Conservation (phyloP, 2,329 filamentous ascomycete species). For the Scedosporium aurantiacum region DNA sequence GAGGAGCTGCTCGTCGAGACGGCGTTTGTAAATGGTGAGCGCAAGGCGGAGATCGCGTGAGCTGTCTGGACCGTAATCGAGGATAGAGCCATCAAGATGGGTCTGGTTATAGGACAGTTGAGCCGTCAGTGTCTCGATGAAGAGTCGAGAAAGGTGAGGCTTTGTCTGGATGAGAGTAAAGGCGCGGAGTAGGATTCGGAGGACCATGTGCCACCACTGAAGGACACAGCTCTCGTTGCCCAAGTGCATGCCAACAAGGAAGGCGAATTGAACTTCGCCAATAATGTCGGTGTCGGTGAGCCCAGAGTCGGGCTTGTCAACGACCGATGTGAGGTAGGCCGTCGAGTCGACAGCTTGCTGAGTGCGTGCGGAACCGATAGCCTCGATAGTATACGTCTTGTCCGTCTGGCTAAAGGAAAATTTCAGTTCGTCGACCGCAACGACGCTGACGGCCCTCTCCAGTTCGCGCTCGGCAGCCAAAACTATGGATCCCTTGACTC, state of each 20-base stretch:
- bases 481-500: conserved; percentile 30
- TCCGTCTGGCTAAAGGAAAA: conserved; percentile 35
- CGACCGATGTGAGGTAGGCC: conserved; percentile 29
- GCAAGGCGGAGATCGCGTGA: conserved; percentile 29
- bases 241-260: conserved; percentile 44
- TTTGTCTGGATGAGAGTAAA: conserved; percentile 29
- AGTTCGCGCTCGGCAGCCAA: conserved; percentile 28
- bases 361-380: conserved; percentile 26
- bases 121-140: conserved; percentile 40
- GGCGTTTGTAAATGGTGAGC: conserved; percentile 43
- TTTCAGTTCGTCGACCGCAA: conserved; percentile 26
- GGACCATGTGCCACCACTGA: conserved; percentile 49
- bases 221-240: conserved; percentile 49
- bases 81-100: conserved; percentile 34
- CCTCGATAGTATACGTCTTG: conserved; percentile 29
- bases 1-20: conserved; percentile 35
- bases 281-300: conserved; percentile 32
- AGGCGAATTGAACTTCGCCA: conserved; percentile 51
- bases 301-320: conserved; percentile 19
- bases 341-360: conserved; percentile 38
- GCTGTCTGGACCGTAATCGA: conserved; percentile 23
- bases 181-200: conserved; percentile 39
- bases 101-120: conserved; percentile 43
- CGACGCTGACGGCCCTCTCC: conserved; percentile 21
- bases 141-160: conserved; percentile 32